These are phyloP conservation scores for Coemansia pectinata DNA, from an alignment of 192 early-diverging fungal species.

Conservation along the genomic window DNA sequence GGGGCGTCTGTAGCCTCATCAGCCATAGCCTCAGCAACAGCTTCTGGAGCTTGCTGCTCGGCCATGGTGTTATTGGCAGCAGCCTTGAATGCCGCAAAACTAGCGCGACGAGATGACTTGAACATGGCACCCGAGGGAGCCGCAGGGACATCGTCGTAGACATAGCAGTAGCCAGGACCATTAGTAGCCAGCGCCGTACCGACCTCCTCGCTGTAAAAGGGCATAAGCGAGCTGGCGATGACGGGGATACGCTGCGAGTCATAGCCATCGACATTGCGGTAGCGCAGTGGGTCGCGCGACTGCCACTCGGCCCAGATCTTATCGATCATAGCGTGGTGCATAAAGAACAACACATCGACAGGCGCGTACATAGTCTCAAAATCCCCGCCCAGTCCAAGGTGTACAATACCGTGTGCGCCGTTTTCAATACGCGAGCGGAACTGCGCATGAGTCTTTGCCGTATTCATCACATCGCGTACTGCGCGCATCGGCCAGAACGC, in stretches of 20 bases:
- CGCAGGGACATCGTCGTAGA: constrained; percentile 47
- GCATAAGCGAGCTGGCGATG: constrained; percentile 35
- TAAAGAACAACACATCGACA: constrained; percentile 61
- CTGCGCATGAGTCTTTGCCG: constrained; percentile 40
- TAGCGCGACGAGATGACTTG: constrained; percentile 1
- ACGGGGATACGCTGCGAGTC: constrained; percentile 32
- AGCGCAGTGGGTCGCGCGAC: constrained; percentile 33
- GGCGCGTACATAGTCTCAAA: constrained; percentile 58
- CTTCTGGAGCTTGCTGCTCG: neutral
- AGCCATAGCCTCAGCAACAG: neutral
- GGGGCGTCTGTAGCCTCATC: neutral
- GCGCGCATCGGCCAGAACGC: constrained; percentile 54
- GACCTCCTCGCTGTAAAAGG: constrained; percentile 49
- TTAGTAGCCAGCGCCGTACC: constrained; percentile 35
- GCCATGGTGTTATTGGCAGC: constrained; percentile 1
- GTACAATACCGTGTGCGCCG: constrained; percentile 56
- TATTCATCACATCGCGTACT: constrained; percentile 44
- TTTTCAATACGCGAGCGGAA: constrained; percentile 58
- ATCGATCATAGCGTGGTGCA: constrained; percentile 71
- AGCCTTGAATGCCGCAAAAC: constrained; percentile 3
- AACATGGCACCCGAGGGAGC: constrained; percentile 23
- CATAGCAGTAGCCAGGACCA: constrained; percentile 51
- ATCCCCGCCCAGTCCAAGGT: constrained; percentile 55
- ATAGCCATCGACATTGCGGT: constrained; percentile 37
- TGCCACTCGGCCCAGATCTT: constrained; percentile 64